phyloP scores from a whole-genome alignment of 805 yeast species.

The Wickerhamomyces chaumierensis region DNA sequence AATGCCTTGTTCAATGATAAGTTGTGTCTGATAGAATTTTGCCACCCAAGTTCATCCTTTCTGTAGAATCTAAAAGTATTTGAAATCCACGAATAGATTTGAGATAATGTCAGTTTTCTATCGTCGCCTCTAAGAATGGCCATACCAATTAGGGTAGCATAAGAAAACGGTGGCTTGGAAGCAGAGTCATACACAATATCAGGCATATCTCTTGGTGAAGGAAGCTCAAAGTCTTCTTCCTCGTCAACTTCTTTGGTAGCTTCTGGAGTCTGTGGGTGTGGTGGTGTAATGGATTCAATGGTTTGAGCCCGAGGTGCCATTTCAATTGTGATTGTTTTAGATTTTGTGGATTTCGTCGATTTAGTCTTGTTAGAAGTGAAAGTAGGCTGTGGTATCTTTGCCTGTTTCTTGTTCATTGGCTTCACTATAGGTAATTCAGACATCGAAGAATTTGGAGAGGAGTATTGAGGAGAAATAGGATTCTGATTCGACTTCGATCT shows the following conservation, averaged over 20 bases:
- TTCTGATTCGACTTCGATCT: constrained; percentile 9
- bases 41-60: constrained; percentile 90
- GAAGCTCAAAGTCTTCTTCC: constrained; percentile 8
- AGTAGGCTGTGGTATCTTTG: constrained; percentile 17
- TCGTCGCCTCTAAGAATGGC: constrained; percentile 76
- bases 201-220: constrained; percentile 17
- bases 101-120: constrained; percentile 64
- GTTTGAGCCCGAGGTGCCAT: too few species aligned
- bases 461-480: constrained; percentile 19
- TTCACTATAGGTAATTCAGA: not conserved
- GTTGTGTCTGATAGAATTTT: constrained; percentile 92
- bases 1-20: constrained; percentile 89
- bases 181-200: constrained; percentile 11
- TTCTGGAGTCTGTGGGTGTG: not conserved
- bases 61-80: constrained; percentile 75
- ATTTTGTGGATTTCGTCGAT: constrained; percentile 8
- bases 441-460: constrained; percentile 13
- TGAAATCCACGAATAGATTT: constrained; percentile 87
- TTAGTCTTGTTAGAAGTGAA: constrained; percentile 10
- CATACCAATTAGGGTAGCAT: constrained; percentile 89
- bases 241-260: not conserved
- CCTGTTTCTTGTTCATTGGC: constrained; percentile 1
- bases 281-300: too few species aligned
- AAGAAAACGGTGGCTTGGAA: constrained; percentile 83
- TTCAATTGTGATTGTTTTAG: constrained; percentile 2